Evolutionary conservation across 208 protist genomes (phyloP), one percentile per base, ranked within the genome.

Genomic region (Acanthamoeba rhysodes): DNA sequence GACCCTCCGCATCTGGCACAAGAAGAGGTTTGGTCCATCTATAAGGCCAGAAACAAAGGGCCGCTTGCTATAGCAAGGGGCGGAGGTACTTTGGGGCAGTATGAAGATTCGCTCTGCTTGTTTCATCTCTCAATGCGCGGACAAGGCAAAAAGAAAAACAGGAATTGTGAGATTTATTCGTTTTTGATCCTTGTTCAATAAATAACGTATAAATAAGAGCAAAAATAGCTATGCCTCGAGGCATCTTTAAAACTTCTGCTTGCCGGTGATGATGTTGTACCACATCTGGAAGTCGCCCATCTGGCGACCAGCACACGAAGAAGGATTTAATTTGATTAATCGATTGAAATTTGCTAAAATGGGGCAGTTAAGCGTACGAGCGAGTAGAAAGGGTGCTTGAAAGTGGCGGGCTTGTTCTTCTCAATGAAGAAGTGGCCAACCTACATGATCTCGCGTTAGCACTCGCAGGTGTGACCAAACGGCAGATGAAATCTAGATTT

Each of bases 361-460:
- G n/a, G 14, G 20, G 37, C 37, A 4, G n/a, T 22, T 4, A n/a
- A 70, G 7, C 5, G 45, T 85, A 85, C 78, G 24, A 85, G 45
- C 45, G 78, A 85, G 37, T 74, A 96, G 24, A 85, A 62, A 50
- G 96, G 96, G 70, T 97, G 90, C 88, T 96, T 97, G 64, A 97
- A 97, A 0, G 96, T 96, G 9, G 96, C 96, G 70, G 96, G 96
- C 50, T 96, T 96, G 41, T 97, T 97, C 41, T 97, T 96, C 78
- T 97, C 62, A 22, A 97, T 93, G 82, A 97, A 97, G 48, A 96
- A 97, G 68, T 97, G 96, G 12, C 96, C 96, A 22, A 84, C 64
- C 91, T 90, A 57, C 50, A 22, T 22, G 53, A 20, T 59, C 1
- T 6, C 53, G 16, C 7, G 53, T 91, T 64, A 88, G 27, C 5